These are phyloP conservation scores for Podospora fimiseda DNA, from an alignment of 495 filamentous ascomycete species.

Conservation along the genomic window DNA sequence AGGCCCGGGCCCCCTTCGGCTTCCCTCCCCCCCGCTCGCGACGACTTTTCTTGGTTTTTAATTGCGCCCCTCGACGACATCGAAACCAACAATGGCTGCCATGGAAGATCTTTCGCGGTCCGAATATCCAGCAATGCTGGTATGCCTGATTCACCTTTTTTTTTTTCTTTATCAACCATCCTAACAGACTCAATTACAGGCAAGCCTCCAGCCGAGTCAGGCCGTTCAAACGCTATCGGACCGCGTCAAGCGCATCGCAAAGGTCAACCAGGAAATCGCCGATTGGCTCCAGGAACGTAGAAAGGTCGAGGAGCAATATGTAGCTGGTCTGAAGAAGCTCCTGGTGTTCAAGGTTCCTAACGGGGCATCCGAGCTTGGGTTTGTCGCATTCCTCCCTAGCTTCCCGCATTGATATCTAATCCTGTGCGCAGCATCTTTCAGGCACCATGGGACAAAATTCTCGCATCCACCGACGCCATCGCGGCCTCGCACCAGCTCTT, in stretches of 20 bases:
- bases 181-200: too few relatives aligned
- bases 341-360: constrained; percentile 62
- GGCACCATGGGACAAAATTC: constrained; percentile 85
- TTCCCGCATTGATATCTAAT: constrained; percentile 15
- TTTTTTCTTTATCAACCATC: not conserved
- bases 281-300: constrained; percentile 98
- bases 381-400: constrained; percentile 28
- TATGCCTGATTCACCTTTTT: constrained; percentile 40
- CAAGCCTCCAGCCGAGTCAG: constrained; percentile 73
- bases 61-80: constrained; percentile 1
- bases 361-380: constrained; percentile 79
- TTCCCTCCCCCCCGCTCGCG: not conserved
- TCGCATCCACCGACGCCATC: constrained; percentile 69
- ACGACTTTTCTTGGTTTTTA: not conserved
- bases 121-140: constrained; percentile 95
- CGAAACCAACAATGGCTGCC: constrained; percentile 14
- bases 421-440: constrained; percentile 67
- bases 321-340: constrained; percentile 74
- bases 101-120: constrained; percentile 74
- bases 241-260: constrained; percentile 78
- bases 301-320: constrained; percentile 86
- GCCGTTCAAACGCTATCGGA: constrained; percentile 81
- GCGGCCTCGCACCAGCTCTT: constrained; percentile 80
- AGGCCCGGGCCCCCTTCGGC: constrained; percentile 6
- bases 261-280: constrained; percentile 84